A percentile compares a stretch with the other conserved stretches of the same genome.
Conservation (phyloP, 345 rosid species). For the Linum usitatissimum region DNA sequence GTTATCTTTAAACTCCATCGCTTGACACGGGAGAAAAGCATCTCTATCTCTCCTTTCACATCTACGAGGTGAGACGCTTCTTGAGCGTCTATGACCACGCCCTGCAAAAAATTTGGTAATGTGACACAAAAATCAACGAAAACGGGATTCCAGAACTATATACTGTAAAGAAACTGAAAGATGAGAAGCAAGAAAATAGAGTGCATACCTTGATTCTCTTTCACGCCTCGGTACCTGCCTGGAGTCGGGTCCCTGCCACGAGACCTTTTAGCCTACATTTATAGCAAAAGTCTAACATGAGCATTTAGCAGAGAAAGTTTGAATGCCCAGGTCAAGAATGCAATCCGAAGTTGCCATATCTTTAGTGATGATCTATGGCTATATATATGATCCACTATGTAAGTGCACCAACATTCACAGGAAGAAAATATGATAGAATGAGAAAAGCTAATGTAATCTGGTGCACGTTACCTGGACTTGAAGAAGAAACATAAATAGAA, state of each 20-base stretch:
- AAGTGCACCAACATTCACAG: conserved; percentile 1
- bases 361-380: conserved; percentile 1
- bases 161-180: too few relatives aligned
- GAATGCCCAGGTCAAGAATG: neutral
- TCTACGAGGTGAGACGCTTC: conserved; percentile 40
- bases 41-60: conserved; percentile 27
- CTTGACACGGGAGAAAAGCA: too few relatives aligned
- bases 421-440: conserved; percentile 11
- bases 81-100: conserved; percentile 33
- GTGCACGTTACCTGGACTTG: neutral
- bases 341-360: conserved; percentile 2
- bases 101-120: conserved; percentile 18
- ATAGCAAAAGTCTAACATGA: neutral
- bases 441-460: conserved; percentile 7
- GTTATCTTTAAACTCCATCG: too few relatives aligned
- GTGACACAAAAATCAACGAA: neutral
- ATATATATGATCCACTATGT: neutral
- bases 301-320: neutral
- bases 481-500: conserved; percentile 16
- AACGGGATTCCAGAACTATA: too few relatives aligned
- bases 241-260: conserved; percentile 67
- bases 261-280: conserved; percentile 47
- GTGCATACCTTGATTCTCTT: conserved; percentile 35
- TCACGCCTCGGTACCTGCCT: conserved; percentile 46
- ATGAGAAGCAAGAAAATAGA: neutral